Evolutionary conservation across 140 eudicot genomes (phyloP), one percentile per base, ranked within the genome.

Genomic region (Cichorium intybus): DNA sequence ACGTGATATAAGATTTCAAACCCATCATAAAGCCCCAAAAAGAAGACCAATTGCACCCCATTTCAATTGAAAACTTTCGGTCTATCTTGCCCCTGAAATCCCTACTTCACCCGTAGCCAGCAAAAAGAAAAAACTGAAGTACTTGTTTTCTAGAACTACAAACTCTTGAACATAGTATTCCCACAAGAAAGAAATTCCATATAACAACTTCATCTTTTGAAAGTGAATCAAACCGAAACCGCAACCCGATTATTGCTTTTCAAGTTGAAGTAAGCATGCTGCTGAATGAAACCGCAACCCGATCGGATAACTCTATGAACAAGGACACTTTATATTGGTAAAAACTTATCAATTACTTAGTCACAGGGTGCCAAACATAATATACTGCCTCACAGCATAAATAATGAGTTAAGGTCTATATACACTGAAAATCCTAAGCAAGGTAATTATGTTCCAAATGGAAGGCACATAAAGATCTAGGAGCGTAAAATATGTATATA

Each of bases 201-300:
- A 24, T 6, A 52, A 68, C 6, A 77, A 34, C 51, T 31, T 46
- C 62, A 63, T 10, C 59, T 52, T 39, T 46, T n/a, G 56, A 57
- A 67, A 51, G 66, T 48, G 7, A 43, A 33, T 64, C 16, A 39
- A 39, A 39, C 46, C 46, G 16, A 39, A 11, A 11, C n/a, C n/a
- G n/a, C n/a, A n/a, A n/a, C n/a, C n/a, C n/a, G n/a, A n/a, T n/a
- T n/a, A n/a, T n/a, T n/a, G n/a, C n/a, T n/a, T n/a, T n/a, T n/a
- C n/a, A n/a, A n/a, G n/a, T n/a, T n/a, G n/a, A n/a, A n/a, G n/a
- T n/a, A 69, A 43, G 64, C 33, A 84, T 60, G 84, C 81, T 56
- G 75, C 81, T 47, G 81, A 79, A 66, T 22, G 68, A 78, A 77
- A 69, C 95, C 82, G 73, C 95, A 77, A 68, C 83, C 79, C 82